Evolutionary conservation across 495 filamentous ascomycete genomes (phyloP), one percentile per base, ranked within the genome.

Genomic region (Hypoxylon intermedium): DNA sequence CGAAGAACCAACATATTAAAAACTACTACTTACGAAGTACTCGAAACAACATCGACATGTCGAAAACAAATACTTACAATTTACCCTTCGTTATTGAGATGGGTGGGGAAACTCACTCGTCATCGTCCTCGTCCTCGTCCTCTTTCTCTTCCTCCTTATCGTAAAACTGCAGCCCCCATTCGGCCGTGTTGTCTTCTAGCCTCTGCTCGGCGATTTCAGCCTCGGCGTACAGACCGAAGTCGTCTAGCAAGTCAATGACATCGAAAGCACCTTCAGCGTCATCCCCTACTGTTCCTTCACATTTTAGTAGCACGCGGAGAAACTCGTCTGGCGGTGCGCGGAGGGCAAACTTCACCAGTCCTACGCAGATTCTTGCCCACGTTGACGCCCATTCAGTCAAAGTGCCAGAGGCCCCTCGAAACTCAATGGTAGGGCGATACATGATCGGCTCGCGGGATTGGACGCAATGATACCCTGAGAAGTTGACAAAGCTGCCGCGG

Each of bases 371-470:
- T 21, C 38, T 21, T 1, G 74, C 66, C 76, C 77, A 79, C 5
- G 60, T 51, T 1, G 23, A 3, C 0, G 72, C 46, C 51, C 60
- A 70, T 0, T 51, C 11, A 12, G 67, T 57, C 0, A 80, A 47
- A 0, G 54, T 67, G 1, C 76, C 77, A 7, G 65, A 58, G 19
- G 77, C 73, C 5, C 74, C 66, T 0, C 77, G 64, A 53, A 79
- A 77, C 47, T 80, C 72, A 13, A 78, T 70, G 18, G 72, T 65
- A 23, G n/a, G n/a, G n/a, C n/a, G n/a, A n/a, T n/a, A n/a, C 53
- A 50, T 1, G 11, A n/a, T 21, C 23, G 5, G 7, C 2, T 1
- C 0, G 15, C 7, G 0, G n/a, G 47, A 21, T 2, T 28, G 7
- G 0, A 15, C n/a, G 30, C 46, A 52, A 1, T 9, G 2, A n/a